Evolutionary conservation across 306 rosid genomes (phyloP), one percentile per base, ranked within the genome.

Genomic region (Spatholobus suberectus): DNA sequence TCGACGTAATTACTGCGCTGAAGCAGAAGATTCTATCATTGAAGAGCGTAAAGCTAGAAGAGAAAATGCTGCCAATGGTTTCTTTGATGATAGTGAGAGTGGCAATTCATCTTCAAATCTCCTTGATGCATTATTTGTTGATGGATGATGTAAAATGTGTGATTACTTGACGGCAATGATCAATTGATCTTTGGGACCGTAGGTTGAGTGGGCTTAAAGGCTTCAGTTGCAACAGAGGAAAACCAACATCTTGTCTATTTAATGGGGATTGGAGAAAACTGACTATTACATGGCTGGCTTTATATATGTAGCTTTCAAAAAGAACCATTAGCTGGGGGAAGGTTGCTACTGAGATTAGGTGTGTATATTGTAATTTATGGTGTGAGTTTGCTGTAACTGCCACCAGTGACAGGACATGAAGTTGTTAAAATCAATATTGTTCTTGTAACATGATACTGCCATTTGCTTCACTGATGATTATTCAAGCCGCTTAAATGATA

Each of bases 1-100:
- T 51, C 87, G 88, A 27, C 91, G 91, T 17, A 96, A 81, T 88
- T 96, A 77, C 78, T 89, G 94, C 46, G 40, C 87, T 0, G 96
- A 92, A 88, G 66, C 94, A 57, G 90, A 86, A 6, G 95, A 91
- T 27, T 85, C 87, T 0, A 78, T 96, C 23, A 83, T 88, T 1
- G 92, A 94, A 87, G 98, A 94, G 86, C 96, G 97, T 51, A 91
- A 85, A 74, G 88, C 85, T 73, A 89, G 94, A 87, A 91, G 88
- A 83, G 92, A 94, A 77, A 77, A 79, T 78, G 89, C 89, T 67
- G 84, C 90, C 66, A 86, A 90, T 74, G 92, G 92, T 70, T 91
- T 96, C 94, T 96, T 96, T 85, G 97, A 91, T 37, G 97, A 86
- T 77, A 75, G 63, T 13, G 91, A 34, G 73, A 80, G 75, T 49